These are phyloP conservation scores for Quercus agrifolia DNA, from an alignment of 306 rosid species.

Conservation along the genomic window DNA sequence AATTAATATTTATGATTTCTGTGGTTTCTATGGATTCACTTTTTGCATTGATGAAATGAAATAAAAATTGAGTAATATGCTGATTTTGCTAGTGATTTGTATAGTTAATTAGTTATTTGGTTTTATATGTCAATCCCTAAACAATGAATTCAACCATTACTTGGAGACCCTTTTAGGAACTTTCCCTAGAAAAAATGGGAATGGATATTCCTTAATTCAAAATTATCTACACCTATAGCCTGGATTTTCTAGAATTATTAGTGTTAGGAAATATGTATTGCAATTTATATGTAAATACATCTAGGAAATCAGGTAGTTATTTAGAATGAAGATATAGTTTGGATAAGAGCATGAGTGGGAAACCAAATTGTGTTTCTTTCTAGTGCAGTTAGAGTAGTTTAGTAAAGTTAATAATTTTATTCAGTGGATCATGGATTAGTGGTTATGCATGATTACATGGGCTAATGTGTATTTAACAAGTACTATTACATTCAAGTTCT, in stretches of 20 bases:
- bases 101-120: background rate
- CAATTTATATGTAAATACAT: background rate
- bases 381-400: background rate
- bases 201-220: background rate
- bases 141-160: background rate
- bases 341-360: background rate
- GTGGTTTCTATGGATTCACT: background rate
- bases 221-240: background rate
- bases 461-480: background rate
- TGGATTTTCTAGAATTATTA: background rate
- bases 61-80: too few species aligned
- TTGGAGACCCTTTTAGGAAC: too few species aligned
- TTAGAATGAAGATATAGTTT: background rate
- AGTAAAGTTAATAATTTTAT: background rate
- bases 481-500: too few species aligned
- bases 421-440: background rate
- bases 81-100: background rate
- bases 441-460: background rate
- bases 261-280: background rate
- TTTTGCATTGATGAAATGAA: background rate
- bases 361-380: background rate
- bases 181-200: too few species aligned
- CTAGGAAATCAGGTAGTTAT: background rate
- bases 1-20: background rate
- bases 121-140: background rate